phyloP scores from a whole-genome alignment of 345 rosid species.

The Psidium guajava region DNA sequence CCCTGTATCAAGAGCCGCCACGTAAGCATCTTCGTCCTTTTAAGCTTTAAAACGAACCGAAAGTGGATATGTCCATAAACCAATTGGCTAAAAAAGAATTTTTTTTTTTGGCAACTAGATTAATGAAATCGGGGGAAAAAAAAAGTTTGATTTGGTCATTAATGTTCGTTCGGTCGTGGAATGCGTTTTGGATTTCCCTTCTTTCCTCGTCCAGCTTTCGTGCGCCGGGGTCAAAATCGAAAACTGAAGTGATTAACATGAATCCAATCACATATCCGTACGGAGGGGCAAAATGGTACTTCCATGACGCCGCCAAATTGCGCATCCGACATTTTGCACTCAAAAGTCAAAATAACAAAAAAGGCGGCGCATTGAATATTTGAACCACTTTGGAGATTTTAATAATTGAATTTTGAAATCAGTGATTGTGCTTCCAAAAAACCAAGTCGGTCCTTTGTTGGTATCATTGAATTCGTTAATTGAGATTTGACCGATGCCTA shows the following conservation, averaged over 20 bases:
- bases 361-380: too few relatives aligned
- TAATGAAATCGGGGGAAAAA: not conserved
- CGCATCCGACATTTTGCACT: not conserved
- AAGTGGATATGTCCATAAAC: not conserved
- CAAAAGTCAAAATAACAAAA: not conserved
- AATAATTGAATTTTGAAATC: too few relatives aligned
- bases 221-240: not conserved
- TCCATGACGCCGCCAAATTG: not conserved
- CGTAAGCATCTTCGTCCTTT: not conserved
- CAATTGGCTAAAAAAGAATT: not conserved
- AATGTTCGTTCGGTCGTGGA: not conserved
- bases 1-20: accelerated
- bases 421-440: too few relatives aligned
- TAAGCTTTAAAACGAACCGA: not conserved
- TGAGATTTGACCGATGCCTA: too few relatives aligned
- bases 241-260: accelerated
- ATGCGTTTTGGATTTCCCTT: not conserved
- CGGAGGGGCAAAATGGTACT: not conserved
- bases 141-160: not conserved
- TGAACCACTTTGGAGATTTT: not conserved
- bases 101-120: not conserved
- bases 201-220: not conserved
- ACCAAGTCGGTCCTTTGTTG: not conserved
- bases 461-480: too few relatives aligned
- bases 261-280: not conserved